Conservation (phyloP, 2,329 filamentous ascomycete species). For the Hypoxylon sp. region DNA sequence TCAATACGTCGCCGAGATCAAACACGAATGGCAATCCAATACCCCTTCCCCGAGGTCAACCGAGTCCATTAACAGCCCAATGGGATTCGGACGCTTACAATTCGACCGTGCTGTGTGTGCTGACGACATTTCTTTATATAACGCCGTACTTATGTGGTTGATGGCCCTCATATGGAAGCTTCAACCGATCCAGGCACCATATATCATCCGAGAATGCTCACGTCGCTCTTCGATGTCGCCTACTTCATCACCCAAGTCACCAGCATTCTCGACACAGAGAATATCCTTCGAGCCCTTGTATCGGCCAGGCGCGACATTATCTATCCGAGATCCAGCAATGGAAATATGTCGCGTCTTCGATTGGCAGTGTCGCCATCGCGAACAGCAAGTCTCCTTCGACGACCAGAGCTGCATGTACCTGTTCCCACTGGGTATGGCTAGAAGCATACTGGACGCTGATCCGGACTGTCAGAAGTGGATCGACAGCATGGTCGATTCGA, state of each 20-base stretch:
- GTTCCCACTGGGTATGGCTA: slow-evolving; percentile 36
- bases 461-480: slow-evolving; percentile 28
- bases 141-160: slow-evolving; percentile 32
- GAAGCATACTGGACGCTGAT: slow-evolving; percentile 26
- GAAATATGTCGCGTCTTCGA: slow-evolving; percentile 34
- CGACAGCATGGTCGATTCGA: slow-evolving; percentile 30
- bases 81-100: slow-evolving; percentile 9
- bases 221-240: slow-evolving; percentile 16
- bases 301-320: slow-evolving; percentile 24
- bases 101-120: slow-evolving; percentile 26
- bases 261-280: not conserved
- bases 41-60: not conserved
- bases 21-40: slow-evolving; percentile 4
- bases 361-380: slow-evolving; percentile 31
- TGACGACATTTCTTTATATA: slow-evolving; percentile 35
- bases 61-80: not conserved
- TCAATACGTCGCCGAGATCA: slow-evolving; percentile 14
- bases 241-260: slow-evolving; percentile 2
- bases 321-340: slow-evolving; percentile 32
- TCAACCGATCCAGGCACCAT: slow-evolving; percentile 17
- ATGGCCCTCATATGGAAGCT: slow-evolving; percentile 35
- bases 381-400: slow-evolving; percentile 13
- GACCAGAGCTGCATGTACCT: slow-evolving; percentile 35
- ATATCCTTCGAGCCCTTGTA: slow-evolving; percentile 28
- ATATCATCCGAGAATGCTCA: slow-evolving; percentile 26